These are phyloP conservation scores for Cryptosporidium xiaoi DNA, from an alignment of 169 alveolate species.

Conservation along the genomic window DNA sequence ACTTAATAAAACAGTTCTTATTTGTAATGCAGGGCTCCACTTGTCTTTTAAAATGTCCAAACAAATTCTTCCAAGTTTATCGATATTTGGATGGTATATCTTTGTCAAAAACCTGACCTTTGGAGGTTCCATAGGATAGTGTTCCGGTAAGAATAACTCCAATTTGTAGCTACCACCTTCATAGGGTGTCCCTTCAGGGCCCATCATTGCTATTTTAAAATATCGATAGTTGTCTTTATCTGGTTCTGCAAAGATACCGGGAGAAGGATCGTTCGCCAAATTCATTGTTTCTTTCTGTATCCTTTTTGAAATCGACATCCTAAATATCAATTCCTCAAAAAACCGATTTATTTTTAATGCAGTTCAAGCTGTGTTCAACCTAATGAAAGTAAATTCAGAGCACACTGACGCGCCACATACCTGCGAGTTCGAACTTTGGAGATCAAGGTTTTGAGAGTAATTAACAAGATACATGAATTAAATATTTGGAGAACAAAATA, in stretches of 20 bases:
- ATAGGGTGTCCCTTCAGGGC: slow-evolving; percentile 98
- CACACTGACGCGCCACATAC: no score
- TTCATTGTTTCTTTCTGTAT: slow-evolving; percentile 87
- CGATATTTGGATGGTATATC: slow-evolving; percentile 99
- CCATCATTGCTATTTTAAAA: slow-evolving; percentile 93
- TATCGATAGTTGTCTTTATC: slow-evolving; percentile 94
- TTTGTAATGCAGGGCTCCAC: slow-evolving; percentile 99
- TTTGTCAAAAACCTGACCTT: slow-evolving; percentile 95
- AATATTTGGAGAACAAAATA: no score
- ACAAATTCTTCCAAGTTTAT: slow-evolving; percentile 98
- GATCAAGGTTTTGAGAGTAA: no score
- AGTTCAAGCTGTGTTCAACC: no score
- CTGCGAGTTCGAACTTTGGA: no score
- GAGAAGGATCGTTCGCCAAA: slow-evolving; percentile 91
- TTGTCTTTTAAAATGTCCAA: slow-evolving; percentile 97
- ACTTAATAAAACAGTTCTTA: slow-evolving; percentile 95
- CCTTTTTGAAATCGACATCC: slow-evolving; percentile 84
- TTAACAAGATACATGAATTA: no score
- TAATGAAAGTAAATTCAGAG: no score
- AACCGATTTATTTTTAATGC: no score
- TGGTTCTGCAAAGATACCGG: slow-evolving; percentile 94
- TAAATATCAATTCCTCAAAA: neutral
- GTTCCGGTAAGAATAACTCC: slow-evolving; percentile 96
- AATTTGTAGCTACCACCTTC: slow-evolving; percentile 96
- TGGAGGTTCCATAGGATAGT: slow-evolving; percentile 99